Conservation (phyloP, 2,329 filamentous ascomycete species). For the Botrytis paeoniae region DNA sequence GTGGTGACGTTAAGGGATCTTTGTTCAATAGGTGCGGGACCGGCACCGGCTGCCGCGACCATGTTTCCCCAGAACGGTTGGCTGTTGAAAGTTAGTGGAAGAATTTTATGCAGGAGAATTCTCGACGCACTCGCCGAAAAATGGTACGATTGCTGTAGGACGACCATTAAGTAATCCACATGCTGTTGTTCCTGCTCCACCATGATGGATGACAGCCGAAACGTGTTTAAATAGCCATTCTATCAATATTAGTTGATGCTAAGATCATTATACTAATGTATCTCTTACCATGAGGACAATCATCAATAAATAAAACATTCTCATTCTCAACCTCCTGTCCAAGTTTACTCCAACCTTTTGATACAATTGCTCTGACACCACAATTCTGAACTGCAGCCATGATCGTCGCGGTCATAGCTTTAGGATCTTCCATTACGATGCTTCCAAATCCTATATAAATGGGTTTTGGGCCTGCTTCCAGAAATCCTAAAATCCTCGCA, state of each 20-base stretch:
- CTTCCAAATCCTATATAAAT: constrained; percentile 75
- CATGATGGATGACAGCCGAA: constrained; percentile 30
- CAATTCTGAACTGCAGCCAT: constrained; percentile 63
- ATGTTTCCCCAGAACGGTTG: constrained; percentile 75
- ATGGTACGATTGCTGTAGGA: constrained; percentile 65
- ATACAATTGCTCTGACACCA: constrained; percentile 67
- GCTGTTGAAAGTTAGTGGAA: constrained; percentile 6
- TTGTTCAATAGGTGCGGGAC: constrained; percentile 65
- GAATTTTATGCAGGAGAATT: neutral
- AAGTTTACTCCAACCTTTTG: constrained; percentile 72
- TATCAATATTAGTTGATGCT: neutral
- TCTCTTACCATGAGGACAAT: constrained; percentile 58
- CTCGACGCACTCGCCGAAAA: constrained; percentile 60
- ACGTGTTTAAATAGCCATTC: constrained; percentile 70
- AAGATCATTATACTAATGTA: too few relatives aligned
- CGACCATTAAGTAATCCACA: constrained; percentile 67
- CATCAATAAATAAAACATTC: constrained; percentile 67
- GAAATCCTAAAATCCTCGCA: constrained; percentile 43
- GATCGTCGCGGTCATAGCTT: constrained; percentile 62
- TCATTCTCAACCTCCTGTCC: constrained; percentile 55
- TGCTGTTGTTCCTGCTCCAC: constrained; percentile 50
- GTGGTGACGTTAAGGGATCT: constrained; percentile 62
- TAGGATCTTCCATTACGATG: constrained; percentile 69
- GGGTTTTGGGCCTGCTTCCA: constrained; percentile 55
- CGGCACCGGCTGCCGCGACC: constrained; percentile 61